phyloP scores from a whole-genome alignment of 225 moss, liverwort and hornwort genomes.

The Sphagnum tenellum region DNA sequence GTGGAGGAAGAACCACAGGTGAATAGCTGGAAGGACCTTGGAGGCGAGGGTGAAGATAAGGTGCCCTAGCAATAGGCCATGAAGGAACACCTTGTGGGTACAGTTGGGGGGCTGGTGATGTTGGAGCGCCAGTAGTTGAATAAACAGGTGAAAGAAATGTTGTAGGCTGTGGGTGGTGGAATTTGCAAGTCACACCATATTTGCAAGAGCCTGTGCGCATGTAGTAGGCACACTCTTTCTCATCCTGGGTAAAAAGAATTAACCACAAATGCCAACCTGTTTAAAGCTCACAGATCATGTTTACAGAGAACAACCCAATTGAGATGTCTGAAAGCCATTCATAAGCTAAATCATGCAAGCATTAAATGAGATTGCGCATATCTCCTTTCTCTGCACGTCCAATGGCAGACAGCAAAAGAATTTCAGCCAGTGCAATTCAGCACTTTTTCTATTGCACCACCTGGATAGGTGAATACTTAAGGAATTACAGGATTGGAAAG shows the following conservation, averaged over 20 bases:
- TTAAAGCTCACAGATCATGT: no score
- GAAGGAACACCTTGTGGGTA: slow-evolving; percentile 70
- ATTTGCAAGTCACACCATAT: slow-evolving; percentile 99
- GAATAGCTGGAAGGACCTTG: slow-evolving; percentile 86
- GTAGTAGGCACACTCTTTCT: slow-evolving; percentile 98
- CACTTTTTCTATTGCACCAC: no score
- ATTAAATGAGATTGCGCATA: no score
- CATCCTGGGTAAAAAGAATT: slow-evolving; percentile 37
- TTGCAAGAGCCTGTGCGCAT: slow-evolving; percentile 99
- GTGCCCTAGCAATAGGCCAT: slow-evolving; percentile 80
- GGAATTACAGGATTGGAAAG: no score
- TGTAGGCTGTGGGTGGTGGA: slow-evolving; percentile 91
- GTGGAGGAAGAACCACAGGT: slow-evolving; percentile 67
- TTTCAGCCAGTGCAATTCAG: no score
- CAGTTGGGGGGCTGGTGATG: slow-evolving; percentile 75
- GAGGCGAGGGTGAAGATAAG: slow-evolving; percentile 73
- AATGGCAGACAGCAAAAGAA: neutral
- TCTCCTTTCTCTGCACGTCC: no score
- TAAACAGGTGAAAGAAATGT: slow-evolving; percentile 51
- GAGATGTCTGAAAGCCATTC: neutral
- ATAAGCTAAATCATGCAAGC: no score
- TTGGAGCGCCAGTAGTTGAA: slow-evolving; percentile 56
- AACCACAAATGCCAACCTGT: no score
- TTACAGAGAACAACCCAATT: slow-evolving; percentile 1
- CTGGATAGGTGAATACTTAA: no score